Percentiles rank a stretch among this genome's conserved stretches.
Conservation (phyloP, 352 stramenopile genomes). For the Globisporangium yorkense region DNA sequence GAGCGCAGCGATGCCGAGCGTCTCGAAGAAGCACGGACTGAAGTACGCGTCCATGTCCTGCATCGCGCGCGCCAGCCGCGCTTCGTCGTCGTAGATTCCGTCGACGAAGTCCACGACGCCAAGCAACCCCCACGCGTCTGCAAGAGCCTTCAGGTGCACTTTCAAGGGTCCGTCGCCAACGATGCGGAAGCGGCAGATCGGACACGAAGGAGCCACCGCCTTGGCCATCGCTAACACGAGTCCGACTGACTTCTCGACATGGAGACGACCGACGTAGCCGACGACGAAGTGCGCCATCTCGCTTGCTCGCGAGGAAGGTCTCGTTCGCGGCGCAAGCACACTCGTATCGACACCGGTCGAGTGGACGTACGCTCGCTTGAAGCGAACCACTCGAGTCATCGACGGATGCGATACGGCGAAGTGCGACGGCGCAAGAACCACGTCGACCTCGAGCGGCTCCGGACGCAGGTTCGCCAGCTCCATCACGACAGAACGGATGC, state of each 20-base stretch:
- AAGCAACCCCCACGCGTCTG: conserved; percentile 22
- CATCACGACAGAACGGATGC: conserved; percentile 33
- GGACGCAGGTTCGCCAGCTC: conserved; percentile 49
- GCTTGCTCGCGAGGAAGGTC: neutral
- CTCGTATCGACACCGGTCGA: conserved; percentile 33
- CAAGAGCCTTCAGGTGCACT: conserved; percentile 17
- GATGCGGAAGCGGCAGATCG: conserved; percentile 21
- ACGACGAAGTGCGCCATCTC: conserved; percentile 22
- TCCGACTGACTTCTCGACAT: conserved; percentile 45
- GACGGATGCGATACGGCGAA: conserved; percentile 43
- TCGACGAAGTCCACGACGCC: conserved; percentile 30
- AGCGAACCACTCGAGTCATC: conserved; percentile 17
- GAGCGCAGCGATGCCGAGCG: conserved; percentile 40
- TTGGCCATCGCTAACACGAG: conserved; percentile 28
- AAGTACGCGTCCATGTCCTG: conserved; percentile 37
- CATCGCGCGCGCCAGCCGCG: conserved; percentile 20
- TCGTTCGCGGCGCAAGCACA: conserved; percentile 23
- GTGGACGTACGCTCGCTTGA: conserved; percentile 24
- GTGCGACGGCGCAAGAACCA: conserved; percentile 46
- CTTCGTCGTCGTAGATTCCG: conserved; percentile 43
- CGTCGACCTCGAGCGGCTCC: conserved; percentile 27
- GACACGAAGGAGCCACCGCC: conserved; percentile 18
- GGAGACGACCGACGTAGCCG: conserved; percentile 38
- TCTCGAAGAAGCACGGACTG: conserved; percentile 39
- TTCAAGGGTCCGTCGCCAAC: conserved; percentile 35